Conservation (phyloP, 768 basidiomycete species). For the Coprinellus micaceus region DNA sequence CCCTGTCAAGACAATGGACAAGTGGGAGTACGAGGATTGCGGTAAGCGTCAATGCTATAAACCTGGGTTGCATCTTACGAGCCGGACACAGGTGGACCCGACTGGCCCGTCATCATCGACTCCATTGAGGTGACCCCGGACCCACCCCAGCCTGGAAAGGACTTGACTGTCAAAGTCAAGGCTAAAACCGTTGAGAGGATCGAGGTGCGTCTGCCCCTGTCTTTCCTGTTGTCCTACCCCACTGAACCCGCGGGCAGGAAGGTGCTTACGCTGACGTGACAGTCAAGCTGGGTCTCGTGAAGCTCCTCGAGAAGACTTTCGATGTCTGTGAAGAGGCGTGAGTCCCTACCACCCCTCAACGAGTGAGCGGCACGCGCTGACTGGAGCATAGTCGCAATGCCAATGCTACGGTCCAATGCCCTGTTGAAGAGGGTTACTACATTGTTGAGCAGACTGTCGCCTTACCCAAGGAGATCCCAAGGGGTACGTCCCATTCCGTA, state of each 20-base stretch:
- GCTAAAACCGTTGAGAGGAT: constrained; percentile 58
- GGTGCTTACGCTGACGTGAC: constrained; percentile 87
- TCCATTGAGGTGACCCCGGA: constrained; percentile 79
- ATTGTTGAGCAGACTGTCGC: constrained; percentile 77
- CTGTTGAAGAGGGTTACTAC: constrained; percentile 70
- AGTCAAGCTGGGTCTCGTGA: constrained; percentile 93
- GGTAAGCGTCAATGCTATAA: constrained; percentile 46
- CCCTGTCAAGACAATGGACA: constrained; percentile 31
- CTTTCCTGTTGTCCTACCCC: constrained; percentile 1
- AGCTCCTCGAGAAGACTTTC: constrained; percentile 77
- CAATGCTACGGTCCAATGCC: constrained; percentile 78
- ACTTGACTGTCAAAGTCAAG: constrained; percentile 80
- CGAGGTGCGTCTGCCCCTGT: constrained; percentile 45
- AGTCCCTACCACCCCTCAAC: constrained; percentile 29
- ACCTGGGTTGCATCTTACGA: constrained; percentile 8
- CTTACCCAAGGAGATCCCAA: constrained; percentile 89
- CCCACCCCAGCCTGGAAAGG: constrained; percentile 83
- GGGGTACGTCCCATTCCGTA: constrained; percentile 40
- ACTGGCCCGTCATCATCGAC: constrained; percentile 56
- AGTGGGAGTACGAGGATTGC: constrained; percentile 72
- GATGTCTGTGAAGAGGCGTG: constrained; percentile 95
- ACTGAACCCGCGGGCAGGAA: constrained; percentile 49
- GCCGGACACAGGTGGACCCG: constrained; percentile 35
- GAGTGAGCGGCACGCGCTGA: background rate
- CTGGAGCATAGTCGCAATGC: constrained; percentile 55